Base-by-base conservation (phyloP, 1,139 yeast genomes). In the Hansenula anomala region DNA sequence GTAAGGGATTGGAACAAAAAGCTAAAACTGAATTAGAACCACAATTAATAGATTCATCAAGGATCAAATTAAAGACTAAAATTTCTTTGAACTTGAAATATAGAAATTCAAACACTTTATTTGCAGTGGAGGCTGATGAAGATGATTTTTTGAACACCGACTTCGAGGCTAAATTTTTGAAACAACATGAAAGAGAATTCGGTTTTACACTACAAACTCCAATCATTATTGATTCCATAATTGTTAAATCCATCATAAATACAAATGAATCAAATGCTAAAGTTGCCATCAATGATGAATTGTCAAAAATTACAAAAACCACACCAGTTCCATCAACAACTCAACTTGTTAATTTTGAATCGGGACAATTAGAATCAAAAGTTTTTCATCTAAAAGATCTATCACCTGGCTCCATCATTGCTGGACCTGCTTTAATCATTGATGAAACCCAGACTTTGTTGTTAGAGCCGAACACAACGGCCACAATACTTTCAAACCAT, bases 171-270 rank as follows among this genome's bases (percentile, higher is more conserved):
- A 61, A 59, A 36, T 80, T 79, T 54, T 58, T 71, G 32, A 59
- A 63, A 9, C 60, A 68, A 39, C 92, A 84, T 55, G 65, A 71
- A 46, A 71, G 75, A 43, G 90, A 84, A 56, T 84, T 83, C 63
- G 90, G 90, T 0, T 84, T 84, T 55, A 60, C 74, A 9, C 74
- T 80, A 13, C 75, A 77, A 20, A 72, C 83, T 34, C 70, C 67
- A 22, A 77, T 89, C 11, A 62, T 88, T 29, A 88, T 90, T 16
- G 95, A 87, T 52, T 96, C 89, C 57, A 73, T 88, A 27, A 79
- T 95, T 48, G 86, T 87, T 1, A 70, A 87, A 38, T 80, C 78
- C 3, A 68, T 78, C 39, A 86, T 83, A 13, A 69, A 68, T 44
- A 63, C 73, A 1, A 50, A 52, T 19, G 48, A 53, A 6, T 6